Conservation (phyloP, 441 rosid species). For the Adansonia gregorii region DNA sequence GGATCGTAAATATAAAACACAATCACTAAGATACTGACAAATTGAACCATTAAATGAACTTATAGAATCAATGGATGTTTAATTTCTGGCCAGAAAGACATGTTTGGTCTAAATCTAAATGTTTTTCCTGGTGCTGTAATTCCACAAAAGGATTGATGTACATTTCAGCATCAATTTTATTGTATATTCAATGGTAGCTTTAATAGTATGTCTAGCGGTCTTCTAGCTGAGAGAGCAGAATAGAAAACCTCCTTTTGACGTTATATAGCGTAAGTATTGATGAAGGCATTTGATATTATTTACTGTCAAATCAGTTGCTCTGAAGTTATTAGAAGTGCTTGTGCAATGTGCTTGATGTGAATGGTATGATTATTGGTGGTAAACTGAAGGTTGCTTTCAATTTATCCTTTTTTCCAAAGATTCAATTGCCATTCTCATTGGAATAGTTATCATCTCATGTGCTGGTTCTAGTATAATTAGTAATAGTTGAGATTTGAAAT, state of each 20-base stretch:
- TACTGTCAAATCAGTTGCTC: neutral
- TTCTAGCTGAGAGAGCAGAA: neutral
- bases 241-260: neutral
- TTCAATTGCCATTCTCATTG: slow-evolving; percentile 10
- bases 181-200: slow-evolving; percentile 14
- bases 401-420: neutral
- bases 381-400: slow-evolving; percentile 13
- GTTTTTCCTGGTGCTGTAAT: neutral
- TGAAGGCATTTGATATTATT: slow-evolving; percentile 16
- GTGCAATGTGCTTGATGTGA: slow-evolving; percentile 4
- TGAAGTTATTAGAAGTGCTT: neutral
- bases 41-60: neutral
- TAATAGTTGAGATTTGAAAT: neutral
- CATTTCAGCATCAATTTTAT: slow-evolving; percentile 14
- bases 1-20: neutral
- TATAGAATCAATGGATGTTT: neutral
- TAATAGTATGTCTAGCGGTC: neutral
- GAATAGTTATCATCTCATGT: neutral
- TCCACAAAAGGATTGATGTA: slow-evolving; percentile 9
- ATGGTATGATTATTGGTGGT: slow-evolving; percentile 9
- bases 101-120: slow-evolving; percentile 19
- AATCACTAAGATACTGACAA: neutral
- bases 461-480: slow-evolving; percentile 10
- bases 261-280: slow-evolving; percentile 12
- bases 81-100: slow-evolving; percentile 10